Conservation (phyloP, 2,329 filamentous ascomycete species). For the Aspergillus felis region DNA sequence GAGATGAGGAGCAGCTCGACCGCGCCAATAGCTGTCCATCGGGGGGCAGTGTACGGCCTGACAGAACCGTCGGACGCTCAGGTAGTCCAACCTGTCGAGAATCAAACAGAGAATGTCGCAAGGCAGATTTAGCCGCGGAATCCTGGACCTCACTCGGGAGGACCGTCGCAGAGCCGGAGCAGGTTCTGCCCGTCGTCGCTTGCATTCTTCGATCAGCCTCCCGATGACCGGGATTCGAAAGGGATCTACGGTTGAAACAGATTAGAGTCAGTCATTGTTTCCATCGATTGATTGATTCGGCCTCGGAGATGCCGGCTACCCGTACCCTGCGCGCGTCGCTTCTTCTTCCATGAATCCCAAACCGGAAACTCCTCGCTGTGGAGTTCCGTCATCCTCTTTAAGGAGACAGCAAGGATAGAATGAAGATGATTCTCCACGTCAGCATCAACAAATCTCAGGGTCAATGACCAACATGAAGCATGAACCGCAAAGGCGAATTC, state of each 20-base stretch:
- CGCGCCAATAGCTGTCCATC: not conserved
- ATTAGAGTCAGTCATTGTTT: not conserved
- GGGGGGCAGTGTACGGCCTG: not conserved
- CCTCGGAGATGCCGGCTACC: no score
- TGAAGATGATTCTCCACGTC: not conserved
- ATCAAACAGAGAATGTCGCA: not conserved
- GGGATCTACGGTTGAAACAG: not conserved
- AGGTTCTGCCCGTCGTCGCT: not conserved
- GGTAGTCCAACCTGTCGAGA: not conserved
- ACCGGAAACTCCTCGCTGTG: not conserved
- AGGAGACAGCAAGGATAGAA: not conserved
- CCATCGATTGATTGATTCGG: not conserved
- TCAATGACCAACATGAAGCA: not conserved
- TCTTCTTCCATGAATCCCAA: not conserved
- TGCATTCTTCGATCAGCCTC: not conserved
- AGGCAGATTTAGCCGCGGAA: not conserved
- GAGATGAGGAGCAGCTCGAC: not conserved
- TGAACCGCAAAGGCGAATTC: not conserved
- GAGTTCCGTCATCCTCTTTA: not conserved
- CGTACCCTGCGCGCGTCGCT: not conserved
- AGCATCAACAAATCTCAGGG: not conserved
- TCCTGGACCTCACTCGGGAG: not conserved
- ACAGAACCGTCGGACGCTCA: not conserved
- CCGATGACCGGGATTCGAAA: not conserved
- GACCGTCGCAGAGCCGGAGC: not conserved